Evolutionary conservation across 768 basidiomycete genomes (phyloP).

Genomic region (Lanmaoa pseudosensibilis): DNA sequence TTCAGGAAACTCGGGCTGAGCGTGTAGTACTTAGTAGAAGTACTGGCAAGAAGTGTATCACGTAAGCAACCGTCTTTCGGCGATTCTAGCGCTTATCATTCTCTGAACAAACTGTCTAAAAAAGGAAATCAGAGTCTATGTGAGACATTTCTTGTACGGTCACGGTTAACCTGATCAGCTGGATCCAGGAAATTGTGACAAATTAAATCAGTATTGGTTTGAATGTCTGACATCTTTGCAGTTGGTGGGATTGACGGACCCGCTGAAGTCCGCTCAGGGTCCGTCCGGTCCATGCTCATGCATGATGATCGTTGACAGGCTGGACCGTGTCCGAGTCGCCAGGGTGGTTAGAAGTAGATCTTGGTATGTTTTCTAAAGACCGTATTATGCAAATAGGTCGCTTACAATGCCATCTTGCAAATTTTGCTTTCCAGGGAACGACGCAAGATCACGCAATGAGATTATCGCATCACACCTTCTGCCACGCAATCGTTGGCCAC

Average conservation of each 20-base stretch:
- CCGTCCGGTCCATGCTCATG: not conserved
- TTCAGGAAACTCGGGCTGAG: slow-evolving; percentile 4
- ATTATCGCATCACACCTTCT: slow-evolving; percentile 18
- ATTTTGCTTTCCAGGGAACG: slow-evolving; percentile 13
- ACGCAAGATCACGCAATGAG: slow-evolving; percentile 37
- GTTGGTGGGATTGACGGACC: not conserved
- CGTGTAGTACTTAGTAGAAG: too few species aligned
- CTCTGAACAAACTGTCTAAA: too few species aligned
- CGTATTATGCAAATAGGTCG: not conserved
- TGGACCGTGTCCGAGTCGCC: not conserved
- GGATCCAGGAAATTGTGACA: not conserved
- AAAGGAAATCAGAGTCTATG: too few species aligned
- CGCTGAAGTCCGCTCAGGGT: not conserved
- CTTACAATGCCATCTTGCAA: slow-evolving; percentile 5
- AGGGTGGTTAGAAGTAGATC: not conserved
- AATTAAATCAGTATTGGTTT: not conserved
- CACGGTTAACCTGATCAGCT: too few species aligned
- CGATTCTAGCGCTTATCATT: not conserved
- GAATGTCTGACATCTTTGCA: slow-evolving; percentile 5
- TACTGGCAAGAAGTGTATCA: slow-evolving; percentile 3
- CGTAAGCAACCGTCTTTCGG: slow-evolving; percentile 11
- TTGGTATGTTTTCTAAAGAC: not conserved
- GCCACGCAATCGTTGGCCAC: not conserved
- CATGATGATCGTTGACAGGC: not conserved
- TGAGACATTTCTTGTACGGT: not conserved